Base-by-base conservation (phyloP, 208 protist species). In the Leishmania lainsoni region DNA sequence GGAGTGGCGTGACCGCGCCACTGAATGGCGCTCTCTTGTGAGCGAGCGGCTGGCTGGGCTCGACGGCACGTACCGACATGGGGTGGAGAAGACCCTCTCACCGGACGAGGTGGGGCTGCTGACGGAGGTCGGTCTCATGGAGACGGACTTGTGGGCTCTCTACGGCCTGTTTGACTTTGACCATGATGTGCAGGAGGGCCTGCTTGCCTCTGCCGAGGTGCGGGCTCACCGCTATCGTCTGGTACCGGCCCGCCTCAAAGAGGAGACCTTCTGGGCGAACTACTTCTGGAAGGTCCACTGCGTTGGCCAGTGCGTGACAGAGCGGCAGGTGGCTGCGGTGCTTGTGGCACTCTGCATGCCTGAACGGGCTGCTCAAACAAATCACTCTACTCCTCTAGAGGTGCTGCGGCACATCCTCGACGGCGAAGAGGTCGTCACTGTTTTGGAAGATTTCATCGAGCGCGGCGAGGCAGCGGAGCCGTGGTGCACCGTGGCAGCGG, bases 261-360 rank as follows among this genome's bases (percentile, higher is more conserved):
- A 97, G 35, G 86, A 91, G 52, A 85, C 76, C 26, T 97, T 97
- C 83, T 97, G 94, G 92, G 86, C 86, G 22, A 93, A 94, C 80
- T 97, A 93, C 80, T 95, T 97, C 74, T 97, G 92, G 92, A 94
- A 95, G 83, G 86, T 92, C 16, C 83, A 90, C n/a, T 95, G 90
- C 76, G 79, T 95, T 9, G 83, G 79, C 32, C 56, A 80, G 51
- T 97, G 94, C 69, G 87, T 84, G 48, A 94, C 85, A 59, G 87
- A 90, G 52, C 85, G 87, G 22, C 91, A 95, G 81, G 91, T 92
- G 51, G 78, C 83, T 3, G 79, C 88, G 12, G 72, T 97, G 59
- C 86, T 95, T 26, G 90, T 86, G 5, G 83, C 90, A 56, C 86
- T 97, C 3, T 94, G 92, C 83, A 91, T 87, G 20, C 93, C 91